Evolutionary conservation across 2,329 filamentous ascomycete species (phyloP), one percentile per base, ranked within the genome.

Genomic region (Colletotrichum navitas): DNA sequence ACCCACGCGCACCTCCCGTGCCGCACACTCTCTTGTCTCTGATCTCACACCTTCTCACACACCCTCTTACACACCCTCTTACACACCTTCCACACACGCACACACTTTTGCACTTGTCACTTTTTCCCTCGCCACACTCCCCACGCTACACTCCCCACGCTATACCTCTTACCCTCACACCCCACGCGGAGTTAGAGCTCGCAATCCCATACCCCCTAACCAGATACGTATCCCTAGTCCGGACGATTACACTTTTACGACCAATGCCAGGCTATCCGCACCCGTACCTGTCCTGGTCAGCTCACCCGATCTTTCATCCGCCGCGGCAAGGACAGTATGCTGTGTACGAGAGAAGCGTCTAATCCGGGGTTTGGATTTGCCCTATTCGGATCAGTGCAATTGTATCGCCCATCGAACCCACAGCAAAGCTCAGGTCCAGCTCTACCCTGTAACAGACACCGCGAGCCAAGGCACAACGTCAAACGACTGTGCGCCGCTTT

Each of bases 1-100:
- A n/a, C 52, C 45, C 43, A 72, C 74, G 58, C 75, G 74, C 62
- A 69, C 77, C 75, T 66, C 73, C 70, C 70, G 73, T 72, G 32
- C 67, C 73, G 43, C 66, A 75, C 56, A n/a, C 66, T 61, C 62
- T 10, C 64, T 45, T 39, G 41, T 36, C 55, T 56, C 43, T 62
- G 34, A 63, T 54, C 58, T 11, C 64, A 68, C 63, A 34, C 51
- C 68, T 29, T 51, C n/a, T n/a, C 39, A 26, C 55, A 41, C 64
- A 26, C 55, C 56, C 59, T 63, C 34, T 29, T 45, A 62, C 60
- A 61, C 60, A 26, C 62, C 39, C 16, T 21, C n/a, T 45, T 45
- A 26, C 60, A 41, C 64, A 12, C 54, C 64, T 63, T 47, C 21
- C 60, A 29, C 62, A 56, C 39, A 2, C 36, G n/a, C 39, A 56